Evolutionary conservation across 345 rosid species (phyloP).

Genomic region (Aurinia saxatilis): DNA sequence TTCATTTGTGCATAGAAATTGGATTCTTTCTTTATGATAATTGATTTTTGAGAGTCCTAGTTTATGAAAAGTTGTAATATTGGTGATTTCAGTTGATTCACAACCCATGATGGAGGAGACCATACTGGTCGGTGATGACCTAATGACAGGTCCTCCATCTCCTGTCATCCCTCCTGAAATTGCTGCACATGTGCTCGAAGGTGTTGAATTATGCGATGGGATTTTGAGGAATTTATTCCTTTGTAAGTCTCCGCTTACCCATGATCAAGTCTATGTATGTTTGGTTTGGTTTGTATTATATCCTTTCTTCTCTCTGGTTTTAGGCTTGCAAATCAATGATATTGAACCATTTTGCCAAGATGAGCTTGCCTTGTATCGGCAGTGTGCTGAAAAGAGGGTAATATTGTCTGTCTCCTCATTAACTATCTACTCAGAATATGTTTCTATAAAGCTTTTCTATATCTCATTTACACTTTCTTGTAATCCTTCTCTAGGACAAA

Average conservation of each 20-base stretch:
- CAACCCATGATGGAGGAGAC: conserved; percentile 96
- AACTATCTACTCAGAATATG: neutral
- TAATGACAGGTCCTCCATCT: conserved; percentile 92
- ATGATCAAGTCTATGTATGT: neutral
- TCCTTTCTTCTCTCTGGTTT: neutral
- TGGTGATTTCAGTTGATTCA: conserved; percentile 62
- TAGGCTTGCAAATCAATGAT: conserved; percentile 85
- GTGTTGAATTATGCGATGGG: conserved; percentile 79
- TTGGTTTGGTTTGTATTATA: neutral
- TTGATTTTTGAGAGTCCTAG: neutral
- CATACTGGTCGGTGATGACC: conserved; percentile 85
- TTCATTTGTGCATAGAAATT: neutral
- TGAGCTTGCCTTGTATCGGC: conserved; percentile 68
- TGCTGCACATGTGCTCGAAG: conserved; percentile 81
- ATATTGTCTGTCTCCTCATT: conserved; percentile 9
- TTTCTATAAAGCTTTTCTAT: conserved; percentile 1
- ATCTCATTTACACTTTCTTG: neutral
- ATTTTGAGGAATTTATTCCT: conserved; percentile 73
- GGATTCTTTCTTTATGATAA: neutral
- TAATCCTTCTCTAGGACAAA: conserved; percentile 50
- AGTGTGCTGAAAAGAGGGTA: conserved; percentile 83
- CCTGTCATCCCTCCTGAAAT: conserved; percentile 87
- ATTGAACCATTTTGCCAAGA: conserved; percentile 95
- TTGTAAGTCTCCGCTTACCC: conserved; percentile 46
- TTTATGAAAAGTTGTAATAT: neutral